These are phyloP conservation scores for Cicer cuneatum DNA, from an alignment of 306 rosid genomes.

Conservation along the genomic window DNA sequence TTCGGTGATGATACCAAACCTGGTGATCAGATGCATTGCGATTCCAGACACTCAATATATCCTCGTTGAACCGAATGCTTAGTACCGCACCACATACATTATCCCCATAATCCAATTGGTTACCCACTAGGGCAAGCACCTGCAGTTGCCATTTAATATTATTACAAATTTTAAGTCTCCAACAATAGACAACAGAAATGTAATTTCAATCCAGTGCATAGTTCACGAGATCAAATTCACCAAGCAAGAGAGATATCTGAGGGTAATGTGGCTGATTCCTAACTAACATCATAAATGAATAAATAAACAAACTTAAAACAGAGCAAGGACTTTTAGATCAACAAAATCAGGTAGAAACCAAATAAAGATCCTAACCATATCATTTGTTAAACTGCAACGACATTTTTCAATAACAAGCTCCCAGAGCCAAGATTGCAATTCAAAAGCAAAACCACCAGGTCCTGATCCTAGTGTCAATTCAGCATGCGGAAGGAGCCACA, in stretches of 20 bases:
- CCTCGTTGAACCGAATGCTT: conserved; percentile 94
- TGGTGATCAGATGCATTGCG: conserved; percentile 85
- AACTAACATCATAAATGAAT: neutral
- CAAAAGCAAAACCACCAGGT: no score
- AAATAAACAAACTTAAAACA: conserved; percentile 9
- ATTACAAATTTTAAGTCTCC: conserved; percentile 24
- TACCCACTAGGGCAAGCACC: conserved; percentile 94
- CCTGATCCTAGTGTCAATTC: no score
- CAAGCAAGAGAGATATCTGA: conserved; percentile 25
- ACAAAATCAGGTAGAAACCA: conserved; percentile 18
- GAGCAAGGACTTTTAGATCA: neutral
- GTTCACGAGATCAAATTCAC: conserved; percentile 12
- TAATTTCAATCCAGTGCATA: neutral
- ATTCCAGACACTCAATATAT: conserved; percentile 91
- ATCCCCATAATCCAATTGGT: conserved; percentile 88
- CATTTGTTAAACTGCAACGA: neutral
- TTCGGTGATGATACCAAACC: conserved; percentile 55
- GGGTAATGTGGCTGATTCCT: conserved; percentile 7
- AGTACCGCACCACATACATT: conserved; percentile 91
- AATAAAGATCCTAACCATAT: neutral
- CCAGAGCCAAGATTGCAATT: no score
- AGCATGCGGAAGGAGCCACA: no score
- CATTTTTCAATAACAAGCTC: neutral
- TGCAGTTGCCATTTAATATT: conserved; percentile 44
- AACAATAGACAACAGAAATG: neutral